Percentiles rank a stretch among this genome's conserved stretches.
These are phyloP conservation scores for Neofusicoccum umdonicola DNA, from an alignment of 2,329 filamentous ascomycete species.

Conservation along the genomic window DNA sequence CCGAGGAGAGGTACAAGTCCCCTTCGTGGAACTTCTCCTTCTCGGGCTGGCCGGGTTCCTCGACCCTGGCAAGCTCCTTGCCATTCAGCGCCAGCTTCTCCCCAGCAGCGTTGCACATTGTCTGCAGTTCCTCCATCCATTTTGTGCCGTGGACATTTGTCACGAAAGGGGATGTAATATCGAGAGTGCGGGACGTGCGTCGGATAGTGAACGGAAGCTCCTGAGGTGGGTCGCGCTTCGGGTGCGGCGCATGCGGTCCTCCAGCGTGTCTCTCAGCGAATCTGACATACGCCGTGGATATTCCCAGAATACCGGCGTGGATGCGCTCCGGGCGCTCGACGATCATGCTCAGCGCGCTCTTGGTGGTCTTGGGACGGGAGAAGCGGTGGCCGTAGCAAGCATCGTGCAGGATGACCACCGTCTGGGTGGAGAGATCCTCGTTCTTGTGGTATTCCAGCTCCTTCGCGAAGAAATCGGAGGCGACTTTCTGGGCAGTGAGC, in stretches of 20 bases:
- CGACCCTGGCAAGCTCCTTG: constrained; percentile 68
- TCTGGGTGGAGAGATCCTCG: constrained; percentile 50
- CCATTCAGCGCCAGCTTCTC: constrained; percentile 71
- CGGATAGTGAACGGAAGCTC: constrained; percentile 77
- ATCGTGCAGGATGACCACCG: constrained; percentile 85
- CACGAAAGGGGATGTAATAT: constrained; percentile 72
- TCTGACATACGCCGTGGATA: constrained; percentile 86
- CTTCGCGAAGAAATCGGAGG: constrained; percentile 65
- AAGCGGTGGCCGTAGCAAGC: constrained; percentile 93
- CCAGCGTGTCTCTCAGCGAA: constrained; percentile 77
- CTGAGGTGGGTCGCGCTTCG: constrained; percentile 58
- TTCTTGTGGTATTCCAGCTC: constrained; percentile 61
- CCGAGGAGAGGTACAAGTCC: constrained; percentile 84
- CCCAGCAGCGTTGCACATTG: constrained; percentile 80
- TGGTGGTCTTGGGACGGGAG: constrained; percentile 75
- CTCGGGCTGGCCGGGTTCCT: constrained; percentile 48
- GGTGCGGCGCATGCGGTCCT: constrained; percentile 66
- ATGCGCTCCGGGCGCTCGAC: constrained; percentile 93
- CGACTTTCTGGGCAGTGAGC: constrained; percentile 58
- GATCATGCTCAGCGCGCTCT: constrained; percentile 70
- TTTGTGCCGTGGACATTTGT: constrained; percentile 86
- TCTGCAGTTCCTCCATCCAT: constrained; percentile 90
- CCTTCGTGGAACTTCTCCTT: constrained; percentile 75
- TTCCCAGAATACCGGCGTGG: constrained; percentile 75
- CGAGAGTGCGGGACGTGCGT: constrained; percentile 70